Evolutionary conservation across 495 filamentous ascomycete genomes (phyloP).

Genomic region (Neurospora sp.): DNA sequence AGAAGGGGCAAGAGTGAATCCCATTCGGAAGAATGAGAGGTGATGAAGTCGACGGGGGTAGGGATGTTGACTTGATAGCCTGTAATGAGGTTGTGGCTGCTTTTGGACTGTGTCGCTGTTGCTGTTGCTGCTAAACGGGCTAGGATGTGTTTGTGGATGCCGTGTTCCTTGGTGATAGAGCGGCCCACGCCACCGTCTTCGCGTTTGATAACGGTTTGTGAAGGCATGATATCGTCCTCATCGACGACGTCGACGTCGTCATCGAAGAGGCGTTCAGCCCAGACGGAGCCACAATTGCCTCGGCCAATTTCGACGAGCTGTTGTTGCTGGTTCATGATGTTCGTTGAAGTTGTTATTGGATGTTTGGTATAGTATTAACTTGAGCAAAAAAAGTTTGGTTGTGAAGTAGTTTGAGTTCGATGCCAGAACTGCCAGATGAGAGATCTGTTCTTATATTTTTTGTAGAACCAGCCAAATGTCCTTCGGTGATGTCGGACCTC

Average conservation of each 20-base stretch:
- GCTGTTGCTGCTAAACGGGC: background rate
- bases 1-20: slow-evolving; percentile 7
- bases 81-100: background rate
- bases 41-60: background rate
- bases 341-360: background rate
- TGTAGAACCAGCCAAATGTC: too few relatives aligned
- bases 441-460: too few relatives aligned
- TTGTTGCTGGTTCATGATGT: background rate
- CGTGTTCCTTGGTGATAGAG: slow-evolving; percentile 3
- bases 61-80: slow-evolving; percentile 8
- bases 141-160: slow-evolving; percentile 6
- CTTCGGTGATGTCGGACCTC: too few relatives aligned
- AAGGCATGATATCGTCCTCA: background rate
- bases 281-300: slow-evolving; percentile 9
- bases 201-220: slow-evolving; percentile 4
- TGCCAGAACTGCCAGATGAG: too few relatives aligned
- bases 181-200: slow-evolving; percentile 3
- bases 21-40: background rate
- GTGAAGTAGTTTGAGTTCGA: background rate
- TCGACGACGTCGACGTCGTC: background rate
- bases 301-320: background rate
- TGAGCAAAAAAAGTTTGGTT: background rate
- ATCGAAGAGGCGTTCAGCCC: background rate
- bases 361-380: background rate
- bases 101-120: background rate